Evolutionary conservation across 2,329 filamentous ascomycete species (phyloP), one percentile per base, ranked within the genome.

Genomic region (Nectriaceae sp.): DNA sequence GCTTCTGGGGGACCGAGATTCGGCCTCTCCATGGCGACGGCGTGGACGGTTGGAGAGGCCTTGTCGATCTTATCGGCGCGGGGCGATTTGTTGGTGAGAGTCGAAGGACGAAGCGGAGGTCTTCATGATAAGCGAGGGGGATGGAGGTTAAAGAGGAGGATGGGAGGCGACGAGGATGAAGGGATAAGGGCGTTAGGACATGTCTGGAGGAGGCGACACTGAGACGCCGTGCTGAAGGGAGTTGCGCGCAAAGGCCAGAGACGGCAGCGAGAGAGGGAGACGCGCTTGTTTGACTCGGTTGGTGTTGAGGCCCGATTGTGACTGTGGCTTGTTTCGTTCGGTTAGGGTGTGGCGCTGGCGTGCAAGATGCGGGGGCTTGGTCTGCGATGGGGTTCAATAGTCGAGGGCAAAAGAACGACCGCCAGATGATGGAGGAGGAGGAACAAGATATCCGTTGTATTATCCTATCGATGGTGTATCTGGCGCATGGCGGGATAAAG

Each of bases 11-110:
- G 54, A 33, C 50, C 49, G 39, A 48, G 46, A 42, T 61, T 55
- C 39, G 61, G 59, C 53, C 52, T 60, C 54, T 62, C 54, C 58
- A 63, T 58, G 42, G 49, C 55, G 41, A 50, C 55, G 47, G 54
- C 46, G 43, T 45, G 43, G 47, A 51, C 48, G 56, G 48, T 50
- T 56, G 53, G 52, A 55, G 50, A 55, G 54, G 59, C 55, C 47
- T 29, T 15, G 20, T 33, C 18, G 13, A n/a, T 40, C 20, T 46
- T 46, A 45, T 52, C 46, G 45, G 21, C 46, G 49, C 35, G 29
- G 49, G 49, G 47, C 42, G 42, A 24, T 42, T 11, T 38, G 42
- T 42, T 44, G 40, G 41, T 46, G 22, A 35, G 40, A 40, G 40
- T 40, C 33, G 44, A 43, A 42, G 26, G 42, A 26, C 26, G 36